Conservation (phyloP, 306 rosid species). For the Dryas alaskensis region DNA sequence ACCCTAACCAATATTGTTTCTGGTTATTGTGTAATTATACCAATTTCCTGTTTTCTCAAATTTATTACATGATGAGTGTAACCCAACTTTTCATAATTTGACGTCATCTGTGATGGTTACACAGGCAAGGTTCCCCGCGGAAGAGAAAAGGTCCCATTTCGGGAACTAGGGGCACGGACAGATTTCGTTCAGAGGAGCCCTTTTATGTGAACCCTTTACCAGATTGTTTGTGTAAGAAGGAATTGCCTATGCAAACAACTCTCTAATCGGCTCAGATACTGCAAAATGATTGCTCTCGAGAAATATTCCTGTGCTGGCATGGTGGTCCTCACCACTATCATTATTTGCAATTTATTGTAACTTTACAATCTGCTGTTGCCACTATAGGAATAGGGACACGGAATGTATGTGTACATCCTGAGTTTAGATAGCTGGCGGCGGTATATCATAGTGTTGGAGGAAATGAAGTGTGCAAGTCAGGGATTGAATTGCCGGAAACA, state of each 20-base stretch:
- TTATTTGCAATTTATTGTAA: constrained; percentile 13
- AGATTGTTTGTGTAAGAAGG: constrained; percentile 72
- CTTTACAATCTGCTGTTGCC: constrained; percentile 21
- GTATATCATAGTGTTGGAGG: constrained; percentile 28
- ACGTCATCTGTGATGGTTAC: constrained; percentile 11
- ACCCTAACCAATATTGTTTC: neutral
- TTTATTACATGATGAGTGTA: neutral
- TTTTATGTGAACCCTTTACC: constrained; percentile 89
- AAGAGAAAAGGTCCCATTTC: constrained; percentile 90
- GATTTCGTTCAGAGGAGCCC: constrained; percentile 93
- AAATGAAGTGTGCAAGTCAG: constrained; percentile 15
- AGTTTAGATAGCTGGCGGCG: constrained; percentile 11
- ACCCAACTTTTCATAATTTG: neutral
- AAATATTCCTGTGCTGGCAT: constrained; percentile 8
- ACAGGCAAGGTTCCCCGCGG: constrained; percentile 75
- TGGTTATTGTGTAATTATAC: neutral
- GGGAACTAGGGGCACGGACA: constrained; percentile 82
- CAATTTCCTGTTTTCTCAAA: constrained; percentile 4
- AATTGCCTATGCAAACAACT: constrained; percentile 31
- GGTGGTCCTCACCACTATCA: constrained; percentile 10
- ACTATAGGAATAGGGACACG: constrained; percentile 21
- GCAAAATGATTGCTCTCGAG: constrained; percentile 13
- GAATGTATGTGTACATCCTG: constrained; percentile 34
- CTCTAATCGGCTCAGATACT: constrained; percentile 26
- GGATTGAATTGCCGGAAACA: constrained; percentile 1